These are phyloP conservation scores for Cyberlindnera bimundalis DNA, from an alignment of 805 yeast species.

Conservation along the genomic window DNA sequence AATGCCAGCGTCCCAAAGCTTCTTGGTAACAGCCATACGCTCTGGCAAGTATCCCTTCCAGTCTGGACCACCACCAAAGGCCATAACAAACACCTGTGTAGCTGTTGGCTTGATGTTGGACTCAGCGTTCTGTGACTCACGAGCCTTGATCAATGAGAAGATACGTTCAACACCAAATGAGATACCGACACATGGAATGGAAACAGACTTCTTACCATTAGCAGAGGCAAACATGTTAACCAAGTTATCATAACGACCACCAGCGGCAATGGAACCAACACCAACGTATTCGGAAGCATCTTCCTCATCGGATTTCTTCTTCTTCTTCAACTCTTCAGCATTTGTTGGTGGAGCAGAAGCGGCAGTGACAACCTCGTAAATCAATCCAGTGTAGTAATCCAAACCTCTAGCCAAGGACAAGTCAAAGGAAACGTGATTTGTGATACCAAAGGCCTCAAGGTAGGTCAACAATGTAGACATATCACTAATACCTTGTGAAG, in stretches of 20 bases:
- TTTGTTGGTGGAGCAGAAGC: slow-evolving; percentile 94
- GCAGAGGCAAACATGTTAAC: slow-evolving; percentile 94
- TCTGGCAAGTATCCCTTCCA: slow-evolving; percentile 92
- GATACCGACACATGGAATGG: slow-evolving; percentile 95
- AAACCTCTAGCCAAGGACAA: slow-evolving; percentile 95
- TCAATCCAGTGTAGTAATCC: slow-evolving; percentile 95
- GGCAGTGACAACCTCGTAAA: slow-evolving; percentile 92
- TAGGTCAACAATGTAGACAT: slow-evolving; percentile 73
- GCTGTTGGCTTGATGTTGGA: slow-evolving; percentile 67
- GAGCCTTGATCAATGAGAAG: slow-evolving; percentile 82
- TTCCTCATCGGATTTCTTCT: slow-evolving; percentile 50
- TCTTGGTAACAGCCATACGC: slow-evolving; percentile 82
- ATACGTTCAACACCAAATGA: slow-evolving; percentile 97
- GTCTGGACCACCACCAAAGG: slow-evolving; percentile 96
- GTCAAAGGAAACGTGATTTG: slow-evolving; percentile 72
- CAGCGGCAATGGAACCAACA: slow-evolving; percentile 97
- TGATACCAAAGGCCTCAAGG: slow-evolving; percentile 78
- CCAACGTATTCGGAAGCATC: slow-evolving; percentile 97
- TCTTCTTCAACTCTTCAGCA: slow-evolving; percentile 62
- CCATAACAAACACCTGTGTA: slow-evolving; percentile 95
- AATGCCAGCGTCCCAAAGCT: slow-evolving; percentile 84
- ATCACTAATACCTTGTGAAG: slow-evolving; percentile 77
- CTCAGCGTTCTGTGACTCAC: slow-evolving; percentile 55
- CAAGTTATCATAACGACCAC: slow-evolving; percentile 95
- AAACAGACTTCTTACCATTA: slow-evolving; percentile 69